Percentiles rank a stretch among this genome's conserved stretches.
Conservation (phyloP, 352 stramenopile genomes). For the Phytophthora multivora region DNA sequence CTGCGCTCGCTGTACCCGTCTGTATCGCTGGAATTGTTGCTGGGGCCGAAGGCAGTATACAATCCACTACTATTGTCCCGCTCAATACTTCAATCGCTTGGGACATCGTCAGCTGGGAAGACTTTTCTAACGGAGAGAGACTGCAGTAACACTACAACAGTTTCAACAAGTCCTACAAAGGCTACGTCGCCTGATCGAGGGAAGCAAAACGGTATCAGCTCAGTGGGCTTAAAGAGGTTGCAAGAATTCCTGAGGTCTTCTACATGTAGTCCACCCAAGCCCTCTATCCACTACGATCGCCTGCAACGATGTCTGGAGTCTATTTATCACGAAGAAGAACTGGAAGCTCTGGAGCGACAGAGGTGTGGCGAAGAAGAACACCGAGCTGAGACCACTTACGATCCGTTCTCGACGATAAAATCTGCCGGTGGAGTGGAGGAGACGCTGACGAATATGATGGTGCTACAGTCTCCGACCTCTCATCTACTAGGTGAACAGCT, state of each 20-base stretch:
- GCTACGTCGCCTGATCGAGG: background rate
- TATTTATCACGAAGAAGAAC: slow-evolving; percentile 43
- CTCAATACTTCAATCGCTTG: slow-evolving; percentile 21
- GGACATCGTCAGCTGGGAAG: slow-evolving; percentile 30
- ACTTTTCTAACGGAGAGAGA: slow-evolving; percentile 60
- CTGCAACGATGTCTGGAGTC: slow-evolving; percentile 38
- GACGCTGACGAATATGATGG: slow-evolving; percentile 40
- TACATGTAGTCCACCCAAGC: slow-evolving; percentile 10
- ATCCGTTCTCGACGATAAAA: slow-evolving; percentile 67
- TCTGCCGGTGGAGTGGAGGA: slow-evolving; percentile 55
- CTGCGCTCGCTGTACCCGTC: slow-evolving; percentile 47
- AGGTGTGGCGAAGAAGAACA: slow-evolving; percentile 19
- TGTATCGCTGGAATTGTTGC: slow-evolving; percentile 33
- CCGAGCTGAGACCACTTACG: slow-evolving; percentile 38
- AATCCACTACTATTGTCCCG: slow-evolving; percentile 51
- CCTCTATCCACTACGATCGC: slow-evolving; percentile 10
- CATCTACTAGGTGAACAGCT: slow-evolving; percentile 44
- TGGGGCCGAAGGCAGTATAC: slow-evolving; percentile 42
- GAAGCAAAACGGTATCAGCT: slow-evolving; percentile 1
- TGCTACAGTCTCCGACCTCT: slow-evolving; percentile 27
- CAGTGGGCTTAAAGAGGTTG: slow-evolving; percentile 4
- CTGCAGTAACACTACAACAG: background rate
- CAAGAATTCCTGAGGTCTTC: slow-evolving; percentile 3
- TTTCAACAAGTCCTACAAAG: background rate
- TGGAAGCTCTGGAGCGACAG: slow-evolving; percentile 32